A percentile compares a stretch with the other conserved stretches of the same genome.
phyloP scores from a whole-genome alignment of 441 rosid genomes.

The Metrosideros polymorpha region DNA sequence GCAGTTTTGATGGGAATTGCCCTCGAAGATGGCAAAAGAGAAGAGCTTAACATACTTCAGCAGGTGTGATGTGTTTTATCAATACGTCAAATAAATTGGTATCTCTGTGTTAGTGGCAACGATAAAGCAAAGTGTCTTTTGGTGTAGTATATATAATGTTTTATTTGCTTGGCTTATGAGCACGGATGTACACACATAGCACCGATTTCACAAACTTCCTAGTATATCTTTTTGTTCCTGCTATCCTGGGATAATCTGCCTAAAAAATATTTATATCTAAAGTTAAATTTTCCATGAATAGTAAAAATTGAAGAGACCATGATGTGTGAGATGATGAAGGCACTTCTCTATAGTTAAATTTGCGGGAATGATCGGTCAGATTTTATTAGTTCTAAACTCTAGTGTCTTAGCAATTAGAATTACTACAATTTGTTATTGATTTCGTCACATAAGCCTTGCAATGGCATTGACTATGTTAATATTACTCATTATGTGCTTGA shows the following conservation, averaged over 20 bases:
- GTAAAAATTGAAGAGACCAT: neutral
- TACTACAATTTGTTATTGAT: neutral
- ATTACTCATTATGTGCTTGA: neutral
- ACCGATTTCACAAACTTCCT: neutral
- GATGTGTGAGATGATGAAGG: neutral
- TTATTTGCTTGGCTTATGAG: neutral
- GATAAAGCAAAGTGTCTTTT: neutral
- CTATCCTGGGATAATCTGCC: neutral
- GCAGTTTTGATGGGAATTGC: constrained; percentile 82
- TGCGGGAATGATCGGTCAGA: neutral
- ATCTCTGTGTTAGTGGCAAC: neutral
- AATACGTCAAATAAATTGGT: neutral
- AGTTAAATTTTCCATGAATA: neutral
- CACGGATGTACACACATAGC: neutral
- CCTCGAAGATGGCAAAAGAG: constrained; percentile 74
- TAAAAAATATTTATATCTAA: neutral
- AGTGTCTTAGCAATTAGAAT: neutral
- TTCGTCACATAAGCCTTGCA: neutral
- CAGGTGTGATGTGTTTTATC: constrained; percentile 34
- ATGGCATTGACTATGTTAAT: neutral
- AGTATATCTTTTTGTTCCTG: neutral
- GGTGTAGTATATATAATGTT: neutral
- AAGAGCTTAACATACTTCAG: constrained; percentile 69
- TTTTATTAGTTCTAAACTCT: neutral
- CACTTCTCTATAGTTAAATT: neutral